Base-by-base conservation (phyloP, 768 basidiomycete genomes). In the Hebeloma cylindrosporum region DNA sequence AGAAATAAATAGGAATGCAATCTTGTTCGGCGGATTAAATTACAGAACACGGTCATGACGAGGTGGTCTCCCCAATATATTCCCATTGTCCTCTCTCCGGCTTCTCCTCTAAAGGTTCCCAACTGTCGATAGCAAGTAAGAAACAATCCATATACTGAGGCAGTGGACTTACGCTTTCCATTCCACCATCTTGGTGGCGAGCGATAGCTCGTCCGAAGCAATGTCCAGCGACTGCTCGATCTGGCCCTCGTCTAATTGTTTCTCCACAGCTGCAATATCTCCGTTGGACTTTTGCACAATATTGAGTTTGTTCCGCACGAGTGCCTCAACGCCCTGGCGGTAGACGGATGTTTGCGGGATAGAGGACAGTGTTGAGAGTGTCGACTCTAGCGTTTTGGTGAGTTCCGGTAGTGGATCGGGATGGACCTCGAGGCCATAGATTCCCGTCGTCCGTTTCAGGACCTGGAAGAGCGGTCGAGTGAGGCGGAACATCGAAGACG, bases 121-220 rank as follows among this genome's bases (percentile, higher is more conserved):
- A 96, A 28, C 94, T 93, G 54, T 33, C 47, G 16, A 40, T 30
- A 36, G 50, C 40, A 46, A 47, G 17, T 45, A 42, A 45, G 30
- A 43, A 47, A 30, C 22, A 22, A 23, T 27, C 47, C 29, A 11
- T 21, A 21, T 32, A 42, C n/a, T 7, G 10, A 28, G 8, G 21
- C 37, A 38, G 21, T 41, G 14, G n/a, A 85, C 93, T 65, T 64
- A 97, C 94, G 88, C 80, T 71, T 94, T 95, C 93, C 92, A 98
- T 60, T 93, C 86, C n/a, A 85, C 60, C 85, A 96, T 88, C 68
- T 88, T 88, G 23, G 71, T 71, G 4, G 75, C 88, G 28, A 97
- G 72, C 43, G 70, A 72, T 44, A 91, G 71, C 66, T 98, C 94
- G 59, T 88, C 87, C 54, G 82, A 69, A 8, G 93, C 94, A 64